A percentile compares a stretch with the other conserved stretches of the same genome.
phyloP scores from a whole-genome alignment of 2,329 filamentous ascomycete genomes.

The Hirsutella minnesotensis region DNA sequence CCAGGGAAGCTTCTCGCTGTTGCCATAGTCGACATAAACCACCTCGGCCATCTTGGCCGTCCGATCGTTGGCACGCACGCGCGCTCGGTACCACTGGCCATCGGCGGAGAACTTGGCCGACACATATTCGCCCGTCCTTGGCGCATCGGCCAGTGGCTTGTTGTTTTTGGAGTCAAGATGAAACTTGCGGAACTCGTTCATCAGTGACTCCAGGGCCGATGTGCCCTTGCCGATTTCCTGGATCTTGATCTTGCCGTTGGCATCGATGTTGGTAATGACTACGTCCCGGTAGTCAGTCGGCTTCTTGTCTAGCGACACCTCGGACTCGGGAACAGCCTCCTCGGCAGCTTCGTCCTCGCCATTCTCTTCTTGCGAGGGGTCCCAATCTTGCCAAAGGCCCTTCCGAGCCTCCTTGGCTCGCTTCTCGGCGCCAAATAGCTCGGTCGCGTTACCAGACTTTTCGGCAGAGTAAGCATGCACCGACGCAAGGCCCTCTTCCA shows the following conservation, averaged over 20 bases:
- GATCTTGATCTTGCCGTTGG: constrained; percentile 72
- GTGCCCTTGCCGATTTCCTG: constrained; percentile 85
- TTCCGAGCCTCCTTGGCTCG: constrained; percentile 81
- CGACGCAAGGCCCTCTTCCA: constrained; percentile 86
- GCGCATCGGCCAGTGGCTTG: constrained; percentile 58
- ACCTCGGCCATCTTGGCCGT: constrained; percentile 81
- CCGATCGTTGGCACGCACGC: constrained; percentile 85
- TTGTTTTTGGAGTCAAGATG: constrained; percentile 76
- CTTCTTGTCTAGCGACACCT: constrained; percentile 52
- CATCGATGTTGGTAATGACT: constrained; percentile 80
- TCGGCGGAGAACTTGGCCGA: constrained; percentile 85
- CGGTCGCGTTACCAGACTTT: constrained; percentile 78
- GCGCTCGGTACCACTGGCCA: constrained; percentile 87
- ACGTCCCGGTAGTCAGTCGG: constrained; percentile 82
- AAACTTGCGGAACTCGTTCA: constrained; percentile 85
- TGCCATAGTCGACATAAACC: constrained; percentile 92
- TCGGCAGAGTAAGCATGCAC: constrained; percentile 94
- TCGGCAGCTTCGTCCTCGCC: constrained; percentile 38
- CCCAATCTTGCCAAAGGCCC: constrained; percentile 88
- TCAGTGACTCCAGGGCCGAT: constrained; percentile 71
- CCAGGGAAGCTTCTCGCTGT: constrained; percentile 84
- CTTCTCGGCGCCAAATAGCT: constrained; percentile 79
- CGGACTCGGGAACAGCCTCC: constrained; percentile 35
- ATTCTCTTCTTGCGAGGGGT: constrained; percentile 71
- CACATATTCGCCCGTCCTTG: constrained; percentile 85